Conservation (phyloP, 1,284 basidiomycete species). For the Inonotus hispidus region DNA sequence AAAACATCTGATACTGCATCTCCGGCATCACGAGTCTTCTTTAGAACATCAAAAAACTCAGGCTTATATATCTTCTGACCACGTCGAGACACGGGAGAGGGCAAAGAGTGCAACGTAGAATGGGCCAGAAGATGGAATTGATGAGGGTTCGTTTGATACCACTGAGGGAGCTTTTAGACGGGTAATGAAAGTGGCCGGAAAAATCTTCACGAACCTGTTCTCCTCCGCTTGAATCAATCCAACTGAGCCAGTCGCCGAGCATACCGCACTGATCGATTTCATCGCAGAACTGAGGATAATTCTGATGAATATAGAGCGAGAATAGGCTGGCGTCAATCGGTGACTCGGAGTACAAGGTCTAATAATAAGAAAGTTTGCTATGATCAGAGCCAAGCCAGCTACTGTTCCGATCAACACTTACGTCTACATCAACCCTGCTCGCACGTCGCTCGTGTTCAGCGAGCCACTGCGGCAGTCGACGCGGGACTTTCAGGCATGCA, state of each 20-base stretch:
- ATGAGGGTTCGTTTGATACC: conserved; percentile 78
- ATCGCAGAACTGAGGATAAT: conserved; percentile 80
- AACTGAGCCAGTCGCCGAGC: conserved; percentile 76
- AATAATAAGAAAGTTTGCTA: background rate
- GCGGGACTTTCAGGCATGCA: conserved; percentile 42
- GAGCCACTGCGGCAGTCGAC: conserved; percentile 48
- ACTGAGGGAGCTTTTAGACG: conserved; percentile 35
- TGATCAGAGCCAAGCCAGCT: background rate
- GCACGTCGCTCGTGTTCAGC: conserved; percentile 55
- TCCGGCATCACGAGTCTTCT: conserved; percentile 49
- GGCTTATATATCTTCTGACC: conserved; percentile 80
- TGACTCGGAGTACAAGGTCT: conserved; percentile 79
- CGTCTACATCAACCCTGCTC: conserved; percentile 80
- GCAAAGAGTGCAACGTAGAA: conserved; percentile 78
- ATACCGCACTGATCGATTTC: conserved; percentile 72
- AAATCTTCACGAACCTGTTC: conserved; percentile 53
- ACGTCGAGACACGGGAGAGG: conserved; percentile 74
- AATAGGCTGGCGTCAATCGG: conserved; percentile 90
- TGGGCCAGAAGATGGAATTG: conserved; percentile 78
- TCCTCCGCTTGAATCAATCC: conserved; percentile 71
- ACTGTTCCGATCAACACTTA: conserved; percentile 33
- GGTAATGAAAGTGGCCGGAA: background rate
- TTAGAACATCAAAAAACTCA: conserved; percentile 58
- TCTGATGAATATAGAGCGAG: conserved; percentile 90
- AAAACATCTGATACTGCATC: conserved; percentile 52